Evolutionary conservation across 108 stramenopile species (phyloP).

Genomic region (Fragilariopsis cylindrus): DNA sequence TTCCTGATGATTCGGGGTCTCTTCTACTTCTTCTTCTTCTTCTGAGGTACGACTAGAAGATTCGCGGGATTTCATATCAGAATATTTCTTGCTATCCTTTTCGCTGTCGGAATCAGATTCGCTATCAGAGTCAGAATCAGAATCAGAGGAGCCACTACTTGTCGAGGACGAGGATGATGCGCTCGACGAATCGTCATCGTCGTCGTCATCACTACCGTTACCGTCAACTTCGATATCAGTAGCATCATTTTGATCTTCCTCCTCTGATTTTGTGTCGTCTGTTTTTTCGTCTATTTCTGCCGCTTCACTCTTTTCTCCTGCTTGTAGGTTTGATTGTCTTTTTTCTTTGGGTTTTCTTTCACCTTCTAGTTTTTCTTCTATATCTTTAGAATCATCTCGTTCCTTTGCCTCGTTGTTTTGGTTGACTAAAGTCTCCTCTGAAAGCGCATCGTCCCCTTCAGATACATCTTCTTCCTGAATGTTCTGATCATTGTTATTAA

Average conservation of each 20-base stretch:
- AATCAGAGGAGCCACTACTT: too few relatives aligned
- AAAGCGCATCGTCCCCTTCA: not conserved
- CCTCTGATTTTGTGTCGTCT: not conserved
- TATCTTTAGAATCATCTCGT: not conserved
- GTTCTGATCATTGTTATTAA: too few relatives aligned
- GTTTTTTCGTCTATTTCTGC: not conserved
- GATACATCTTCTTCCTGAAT: too few relatives aligned
- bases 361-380: not conserved
- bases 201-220: not conserved
- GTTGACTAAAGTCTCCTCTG: not conserved
- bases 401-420: not conserved
- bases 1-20: too few relatives aligned
- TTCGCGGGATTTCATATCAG: too few relatives aligned
- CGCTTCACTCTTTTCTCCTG: not conserved
- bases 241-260: not conserved
- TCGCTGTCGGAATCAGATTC: not conserved
- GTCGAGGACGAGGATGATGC: too few relatives aligned
- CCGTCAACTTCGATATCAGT: not conserved
- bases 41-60: too few relatives aligned
- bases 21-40: too few relatives aligned
- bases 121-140: not conserved
- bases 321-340: not conserved
- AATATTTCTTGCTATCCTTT: not conserved
- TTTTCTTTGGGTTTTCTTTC: not conserved
- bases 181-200: not conserved